These are phyloP conservation scores for Geranium brycei DNA, from an alignment of 345 rosid genomes.

Conservation along the genomic window DNA sequence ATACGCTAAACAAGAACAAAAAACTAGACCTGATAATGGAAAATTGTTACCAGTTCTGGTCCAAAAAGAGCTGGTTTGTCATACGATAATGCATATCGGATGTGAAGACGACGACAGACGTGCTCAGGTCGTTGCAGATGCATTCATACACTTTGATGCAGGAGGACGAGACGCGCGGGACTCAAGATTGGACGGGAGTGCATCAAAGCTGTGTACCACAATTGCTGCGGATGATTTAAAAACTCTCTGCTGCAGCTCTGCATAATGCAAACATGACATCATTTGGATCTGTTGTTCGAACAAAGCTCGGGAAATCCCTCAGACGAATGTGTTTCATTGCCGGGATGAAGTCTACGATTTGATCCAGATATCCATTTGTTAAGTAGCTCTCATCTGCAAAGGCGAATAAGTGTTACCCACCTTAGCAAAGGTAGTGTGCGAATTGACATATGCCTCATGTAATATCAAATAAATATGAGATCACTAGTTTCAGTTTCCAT, in stretches of 20 bases:
- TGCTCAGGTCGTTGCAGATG: too few relatives aligned
- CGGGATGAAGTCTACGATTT: neutral
- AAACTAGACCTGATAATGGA: constrained; percentile 51
- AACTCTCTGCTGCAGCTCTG: neutral
- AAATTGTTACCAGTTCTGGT: neutral
- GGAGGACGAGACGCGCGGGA: too few relatives aligned
- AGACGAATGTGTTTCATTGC: neutral
- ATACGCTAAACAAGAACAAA: constrained; percentile 9
- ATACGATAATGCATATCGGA: too few relatives aligned
- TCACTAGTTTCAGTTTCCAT: too few relatives aligned
- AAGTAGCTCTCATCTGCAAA: neutral
- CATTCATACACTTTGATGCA: too few relatives aligned
- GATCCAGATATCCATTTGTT: neutral
- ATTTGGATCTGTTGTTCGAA: neutral
- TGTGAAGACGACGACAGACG: too few relatives aligned
- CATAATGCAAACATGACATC: neutral
- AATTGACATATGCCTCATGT: too few relatives aligned
- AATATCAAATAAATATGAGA: too few relatives aligned
- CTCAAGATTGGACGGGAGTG: too few relatives aligned
- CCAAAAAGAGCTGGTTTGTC: too few relatives aligned
- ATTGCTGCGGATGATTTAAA: neutral
- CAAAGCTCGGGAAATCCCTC: neutral
- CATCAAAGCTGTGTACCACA: neutral
- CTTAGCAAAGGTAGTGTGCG: too few relatives aligned
- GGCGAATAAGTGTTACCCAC: too few relatives aligned